A percentile compares a stretch with the other conserved stretches of the same genome.
Evolutionary conservation across 768 basidiomycete genomes (phyloP).

Genomic region (Amanita brunnescens): DNA sequence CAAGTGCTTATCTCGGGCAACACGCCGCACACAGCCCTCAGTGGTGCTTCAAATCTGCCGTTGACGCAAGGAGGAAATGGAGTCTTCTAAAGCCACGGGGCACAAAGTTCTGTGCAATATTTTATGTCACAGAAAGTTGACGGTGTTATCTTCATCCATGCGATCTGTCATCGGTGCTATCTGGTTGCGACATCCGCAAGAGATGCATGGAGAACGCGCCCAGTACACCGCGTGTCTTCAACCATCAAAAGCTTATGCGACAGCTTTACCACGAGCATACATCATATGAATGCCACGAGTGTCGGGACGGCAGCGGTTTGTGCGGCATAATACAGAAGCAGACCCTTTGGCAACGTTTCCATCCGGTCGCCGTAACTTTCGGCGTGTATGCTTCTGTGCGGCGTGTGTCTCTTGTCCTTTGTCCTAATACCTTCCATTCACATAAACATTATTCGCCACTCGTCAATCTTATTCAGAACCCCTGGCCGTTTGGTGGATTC

Average conservation of each 20-base stretch:
- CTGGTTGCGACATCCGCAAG: background rate
- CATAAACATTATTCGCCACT: background rate
- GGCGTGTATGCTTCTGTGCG: slow-evolving; percentile 2
- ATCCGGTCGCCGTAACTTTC: slow-evolving; percentile 7
- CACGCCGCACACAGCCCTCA: background rate
- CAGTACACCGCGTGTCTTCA: background rate
- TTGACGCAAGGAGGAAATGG: too few species aligned
- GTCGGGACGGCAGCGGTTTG: slow-evolving; percentile 3
- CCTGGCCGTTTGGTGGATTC: background rate
- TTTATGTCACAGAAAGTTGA: too few species aligned
- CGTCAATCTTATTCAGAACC: slow-evolving; percentile 3
- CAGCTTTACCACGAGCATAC: background rate
- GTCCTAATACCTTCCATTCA: background rate
- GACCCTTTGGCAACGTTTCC: background rate
- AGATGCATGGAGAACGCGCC: background rate
- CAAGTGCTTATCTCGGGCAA: background rate
- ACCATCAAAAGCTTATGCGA: background rate
- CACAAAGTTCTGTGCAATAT: background rate
- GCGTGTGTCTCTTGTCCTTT: background rate
- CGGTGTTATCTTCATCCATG: background rate
- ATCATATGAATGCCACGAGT: slow-evolving; percentile 1
- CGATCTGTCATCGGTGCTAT: background rate
- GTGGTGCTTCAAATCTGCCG: too few species aligned
- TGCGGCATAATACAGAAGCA: background rate
- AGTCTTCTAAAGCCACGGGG: background rate